Evolutionary conservation across 176 grass and related monocot genomes (phyloP).

Genomic region (Rhipidocladum racemiflorum): DNA sequence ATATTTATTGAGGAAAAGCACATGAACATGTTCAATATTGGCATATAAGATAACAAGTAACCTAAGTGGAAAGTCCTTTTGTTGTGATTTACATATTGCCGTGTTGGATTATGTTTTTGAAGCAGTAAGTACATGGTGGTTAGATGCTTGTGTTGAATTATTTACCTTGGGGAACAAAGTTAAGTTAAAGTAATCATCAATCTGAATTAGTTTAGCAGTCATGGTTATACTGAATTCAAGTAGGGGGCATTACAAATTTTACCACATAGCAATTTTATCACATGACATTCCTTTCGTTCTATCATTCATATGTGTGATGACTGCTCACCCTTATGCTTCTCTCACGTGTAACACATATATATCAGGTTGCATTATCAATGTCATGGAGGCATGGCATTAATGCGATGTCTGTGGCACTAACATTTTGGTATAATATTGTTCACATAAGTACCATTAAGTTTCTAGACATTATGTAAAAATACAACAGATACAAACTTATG

Average conservation of each 20-base stretch:
- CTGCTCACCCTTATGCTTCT: background rate
- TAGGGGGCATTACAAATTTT: background rate
- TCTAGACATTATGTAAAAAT: background rate
- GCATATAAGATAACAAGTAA: background rate
- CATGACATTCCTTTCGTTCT: background rate
- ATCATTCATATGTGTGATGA: background rate
- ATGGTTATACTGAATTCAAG: background rate
- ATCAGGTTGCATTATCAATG: background rate
- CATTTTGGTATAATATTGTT: background rate
- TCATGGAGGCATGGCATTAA: background rate
- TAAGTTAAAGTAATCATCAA: background rate
- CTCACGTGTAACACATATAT: background rate
- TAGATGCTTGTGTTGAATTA: background rate
- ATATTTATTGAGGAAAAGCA: constrained; percentile 26
- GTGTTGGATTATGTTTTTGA: background rate
- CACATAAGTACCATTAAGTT: background rate
- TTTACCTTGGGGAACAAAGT: background rate
- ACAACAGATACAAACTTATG: background rate
- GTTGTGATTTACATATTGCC: background rate
- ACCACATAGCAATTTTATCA: background rate
- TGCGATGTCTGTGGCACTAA: background rate
- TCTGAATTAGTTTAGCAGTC: background rate
- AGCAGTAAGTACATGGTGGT: background rate
- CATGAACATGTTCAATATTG: constrained; percentile 1
- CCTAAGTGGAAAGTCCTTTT: background rate